A percentile compares a stretch with the other conserved stretches of the same genome.
phyloP scores from a whole-genome alignment of 192 early-diverging fungal species.

The Rhizoclosmatium globosum region DNA sequence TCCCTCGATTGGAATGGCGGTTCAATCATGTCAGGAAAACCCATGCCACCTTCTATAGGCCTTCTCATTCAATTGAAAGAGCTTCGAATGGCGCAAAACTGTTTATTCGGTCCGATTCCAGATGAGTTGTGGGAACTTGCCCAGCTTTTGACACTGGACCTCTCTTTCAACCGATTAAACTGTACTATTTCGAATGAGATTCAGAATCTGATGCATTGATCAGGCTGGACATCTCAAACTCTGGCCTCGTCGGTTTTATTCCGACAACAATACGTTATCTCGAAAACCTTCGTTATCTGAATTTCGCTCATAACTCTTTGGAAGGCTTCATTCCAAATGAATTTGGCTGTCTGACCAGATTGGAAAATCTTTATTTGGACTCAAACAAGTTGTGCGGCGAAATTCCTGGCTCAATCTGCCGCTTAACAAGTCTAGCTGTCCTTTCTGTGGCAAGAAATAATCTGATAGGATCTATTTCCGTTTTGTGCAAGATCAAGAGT shows the following conservation, averaged over 20 bases:
- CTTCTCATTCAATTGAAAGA: neutral
- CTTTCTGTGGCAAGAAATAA: no score
- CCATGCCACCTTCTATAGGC: neutral
- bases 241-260: neutral
- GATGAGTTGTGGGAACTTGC: neutral
- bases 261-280: neutral
- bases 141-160: neutral
- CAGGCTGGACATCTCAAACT: neutral
- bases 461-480: no score
- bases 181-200: neutral
- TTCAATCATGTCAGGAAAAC: neutral
- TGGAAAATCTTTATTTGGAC: neutral
- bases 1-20: neutral
- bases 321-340: neutral
- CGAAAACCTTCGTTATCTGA: neutral
- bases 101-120: neutral
- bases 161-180: neutral
- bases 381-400: neutral
- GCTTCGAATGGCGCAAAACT: neutral
- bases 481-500: no score
- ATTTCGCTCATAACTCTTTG: neutral
- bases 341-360: neutral
- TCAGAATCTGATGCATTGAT: neutral
- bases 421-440: no score
- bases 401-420: neutral